Base-by-base conservation (phyloP, 345 rosid species). In the Salix arbutifolia region DNA sequence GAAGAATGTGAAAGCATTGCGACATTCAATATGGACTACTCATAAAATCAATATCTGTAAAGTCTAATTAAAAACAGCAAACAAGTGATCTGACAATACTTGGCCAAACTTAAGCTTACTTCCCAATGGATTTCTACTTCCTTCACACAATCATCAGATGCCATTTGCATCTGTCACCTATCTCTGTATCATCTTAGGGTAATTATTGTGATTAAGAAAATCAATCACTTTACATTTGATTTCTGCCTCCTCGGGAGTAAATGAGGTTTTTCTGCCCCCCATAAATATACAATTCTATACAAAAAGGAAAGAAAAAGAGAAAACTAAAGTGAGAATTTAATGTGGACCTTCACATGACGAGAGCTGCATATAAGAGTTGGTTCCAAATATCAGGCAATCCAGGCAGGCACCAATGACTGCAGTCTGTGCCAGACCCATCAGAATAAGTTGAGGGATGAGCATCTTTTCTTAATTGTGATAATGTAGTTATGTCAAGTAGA, bases 351-450 rank as follows among this genome's bases (percentile, higher is more conserved):
- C 86, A 90, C 87, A 80, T 83, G 13, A 81, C 66, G 7, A 93
- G 89, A 81, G 96, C 92, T 81, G 93, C 97, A 80, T 91, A 91
- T 23, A 94, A 84, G 75, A 94, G 98, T 75, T 94, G 97, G 83
- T 92, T 94, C 98, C 98, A 94, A 28, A 91, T 90, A 84, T 94
- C 98, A 0, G 98, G 98, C 84, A 94, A 77, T 50, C 98, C 97
- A 28, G 98, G 97, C 70, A 94, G 95, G 84, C 97, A 91, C 97
- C 98, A 94, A 48, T 94, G 98, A 82, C 98, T 94, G 83, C 98
- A 94, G 67, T 94, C 98, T 0, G 72, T 87, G 74, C 97, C 92
- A 0, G 87, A 84, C 74, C 80, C 77, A 5, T 74, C 85, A 0
- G 90, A 82, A 33, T 91, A 92, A 10, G 87, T 65, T 4, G 98